These are phyloP conservation scores for Beauveria bassiana DNA, from an alignment of 2,329 filamentous ascomycete species.

Conservation along the genomic window DNA sequence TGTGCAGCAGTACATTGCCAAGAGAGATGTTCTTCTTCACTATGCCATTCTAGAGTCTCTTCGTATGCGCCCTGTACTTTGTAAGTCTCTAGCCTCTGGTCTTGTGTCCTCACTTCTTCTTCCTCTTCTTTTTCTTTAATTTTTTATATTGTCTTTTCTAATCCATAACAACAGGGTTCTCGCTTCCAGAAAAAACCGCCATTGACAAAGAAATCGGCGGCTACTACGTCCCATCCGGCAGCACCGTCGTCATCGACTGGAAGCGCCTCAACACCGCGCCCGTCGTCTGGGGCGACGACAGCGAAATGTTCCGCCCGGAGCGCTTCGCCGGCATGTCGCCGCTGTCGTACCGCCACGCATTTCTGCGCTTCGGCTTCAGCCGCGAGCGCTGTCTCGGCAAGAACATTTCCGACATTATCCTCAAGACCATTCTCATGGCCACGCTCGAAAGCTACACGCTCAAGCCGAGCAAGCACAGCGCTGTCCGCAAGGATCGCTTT, in stretches of 20 bases:
- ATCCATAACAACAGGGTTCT: not conserved
- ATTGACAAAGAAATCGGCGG: not conserved
- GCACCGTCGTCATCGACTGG: not conserved
- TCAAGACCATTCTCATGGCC: not conserved
- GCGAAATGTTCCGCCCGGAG: not conserved
- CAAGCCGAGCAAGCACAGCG: not conserved
- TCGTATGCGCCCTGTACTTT: slow-evolving; percentile 8
- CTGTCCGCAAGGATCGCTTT: not conserved
- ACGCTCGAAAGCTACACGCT: not conserved
- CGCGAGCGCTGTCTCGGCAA: not conserved
- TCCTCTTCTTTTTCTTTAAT: too few relatives aligned
- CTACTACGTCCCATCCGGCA: not conserved
- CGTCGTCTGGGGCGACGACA: not conserved
- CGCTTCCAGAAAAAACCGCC: not conserved
- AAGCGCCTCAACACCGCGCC: not conserved
- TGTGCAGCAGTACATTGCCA: not conserved
- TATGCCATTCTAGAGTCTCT: not conserved
- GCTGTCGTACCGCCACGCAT: not conserved
- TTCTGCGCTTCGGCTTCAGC: not conserved
- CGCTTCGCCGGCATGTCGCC: not conserved
- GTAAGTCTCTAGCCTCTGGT: not conserved
- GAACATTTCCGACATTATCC: not conserved
- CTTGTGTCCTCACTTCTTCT: too few relatives aligned
- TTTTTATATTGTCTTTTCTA: not conserved
- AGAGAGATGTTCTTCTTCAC: not conserved